Percentiles rank a stretch among this genome's conserved stretches.
Conservation (phyloP, 306 rosid genomes). For the Vachellia collinsii region DNA sequence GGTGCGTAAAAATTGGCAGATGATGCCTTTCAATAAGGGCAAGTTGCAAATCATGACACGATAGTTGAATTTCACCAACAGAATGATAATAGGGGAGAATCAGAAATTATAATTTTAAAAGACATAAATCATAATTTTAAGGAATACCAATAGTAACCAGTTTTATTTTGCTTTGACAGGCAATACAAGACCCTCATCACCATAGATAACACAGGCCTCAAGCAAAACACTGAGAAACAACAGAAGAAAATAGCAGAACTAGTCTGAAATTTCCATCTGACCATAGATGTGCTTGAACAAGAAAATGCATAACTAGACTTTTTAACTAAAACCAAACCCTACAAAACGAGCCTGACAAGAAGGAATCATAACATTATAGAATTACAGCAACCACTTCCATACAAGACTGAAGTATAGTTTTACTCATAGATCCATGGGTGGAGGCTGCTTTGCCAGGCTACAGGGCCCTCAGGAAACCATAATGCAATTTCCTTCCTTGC, state of each 20-base stretch:
- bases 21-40: too few relatives aligned
- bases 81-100: neutral
- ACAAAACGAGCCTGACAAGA: neutral
- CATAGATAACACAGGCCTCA: too few relatives aligned
- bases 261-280: neutral
- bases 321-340: neutral
- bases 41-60: too few relatives aligned
- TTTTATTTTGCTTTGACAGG: neutral
- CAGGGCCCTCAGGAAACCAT: slow-evolving; percentile 70
- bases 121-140: neutral
- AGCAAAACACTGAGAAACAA: too few relatives aligned
- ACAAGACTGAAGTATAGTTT: neutral
- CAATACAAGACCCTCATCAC: neutral
- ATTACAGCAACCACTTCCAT: neutral
- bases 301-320: neutral
- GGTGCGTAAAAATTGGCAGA: too few relatives aligned
- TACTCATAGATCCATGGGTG: slow-evolving; percentile 65
- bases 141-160: neutral
- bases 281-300: neutral
- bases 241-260: neutral
- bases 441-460: slow-evolving; percentile 59
- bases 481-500: slow-evolving; percentile 64
- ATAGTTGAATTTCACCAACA: too few relatives aligned
- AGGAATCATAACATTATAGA: neutral
- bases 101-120: neutral